Percentiles rank a stretch among this genome's conserved stretches.
phyloP scores from a whole-genome alignment of 192 early-diverging fungal species.

The Coemansia sp. region DNA sequence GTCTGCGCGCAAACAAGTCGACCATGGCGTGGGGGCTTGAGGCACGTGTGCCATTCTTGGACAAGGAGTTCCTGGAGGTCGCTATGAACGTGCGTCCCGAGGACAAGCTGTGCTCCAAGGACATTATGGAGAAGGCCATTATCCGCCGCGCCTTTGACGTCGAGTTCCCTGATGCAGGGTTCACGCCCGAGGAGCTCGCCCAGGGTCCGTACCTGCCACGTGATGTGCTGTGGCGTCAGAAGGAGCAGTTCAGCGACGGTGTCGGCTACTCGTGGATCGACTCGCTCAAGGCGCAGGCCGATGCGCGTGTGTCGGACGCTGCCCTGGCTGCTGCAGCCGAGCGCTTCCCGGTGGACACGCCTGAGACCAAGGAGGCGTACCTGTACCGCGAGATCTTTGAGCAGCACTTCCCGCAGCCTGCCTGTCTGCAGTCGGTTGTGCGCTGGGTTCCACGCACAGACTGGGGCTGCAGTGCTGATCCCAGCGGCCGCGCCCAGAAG shows the following conservation, averaged over 20 bases:
- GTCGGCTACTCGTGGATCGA: conserved; percentile 99
- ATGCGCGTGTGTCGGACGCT: conserved; percentile 72
- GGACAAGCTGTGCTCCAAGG: conserved; percentile 76
- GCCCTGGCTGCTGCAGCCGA: conserved; percentile 65
- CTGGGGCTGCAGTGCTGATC: conserved; percentile 98
- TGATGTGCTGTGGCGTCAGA: conserved; percentile 94
- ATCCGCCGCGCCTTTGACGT: conserved; percentile 95
- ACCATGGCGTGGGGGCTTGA: conserved; percentile 99
- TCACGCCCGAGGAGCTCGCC: conserved; percentile 45
- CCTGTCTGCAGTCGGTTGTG: conserved; percentile 86
- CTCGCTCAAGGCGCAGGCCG: conserved; percentile 76
- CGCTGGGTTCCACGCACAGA: conserved; percentile 95
- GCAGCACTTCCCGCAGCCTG: conserved; percentile 86
- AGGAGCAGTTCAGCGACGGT: conserved; percentile 99
- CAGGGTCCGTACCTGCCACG: conserved; percentile 80
- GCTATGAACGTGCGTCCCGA: conserved; percentile 85
- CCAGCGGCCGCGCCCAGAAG: conserved; percentile 95
- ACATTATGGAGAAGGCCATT: conserved; percentile 91
- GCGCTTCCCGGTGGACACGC: conserved; percentile 85
- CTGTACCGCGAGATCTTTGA: conserved; percentile 95
- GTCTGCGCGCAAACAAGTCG: conserved; percentile 97
- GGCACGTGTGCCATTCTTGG: conserved; percentile 96
- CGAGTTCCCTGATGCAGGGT: conserved; percentile 63
- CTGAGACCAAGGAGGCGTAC: conserved; percentile 95
- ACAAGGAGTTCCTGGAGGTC: conserved; percentile 88